Evolutionary conservation across 2,329 filamentous ascomycete species (phyloP), one percentile per base, ranked within the genome.

Genomic region (Clarireedia monteithiana): DNA sequence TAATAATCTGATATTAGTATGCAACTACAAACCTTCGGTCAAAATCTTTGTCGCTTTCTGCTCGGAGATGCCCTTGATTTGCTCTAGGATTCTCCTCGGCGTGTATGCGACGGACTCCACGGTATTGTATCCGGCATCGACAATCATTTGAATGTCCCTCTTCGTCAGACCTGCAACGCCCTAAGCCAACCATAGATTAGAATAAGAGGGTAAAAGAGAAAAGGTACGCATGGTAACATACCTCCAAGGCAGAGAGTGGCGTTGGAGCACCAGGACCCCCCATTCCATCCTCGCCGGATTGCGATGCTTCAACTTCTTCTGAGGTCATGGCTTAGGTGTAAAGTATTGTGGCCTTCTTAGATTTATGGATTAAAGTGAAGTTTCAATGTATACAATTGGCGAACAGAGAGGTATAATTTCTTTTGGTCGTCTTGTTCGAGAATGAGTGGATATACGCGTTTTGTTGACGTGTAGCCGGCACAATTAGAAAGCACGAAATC

Each of bases 11-110:
- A 46, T 15, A 40, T 60, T 50, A 10, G 7, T 1, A 45, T 51
- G 7, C 30, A 20, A 48, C 10, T n/a, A 42, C 54, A 12, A 48
- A 92, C 91, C 91, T 78, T 97, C 94, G 14, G 83, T 84, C 27
- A 99, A 77, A 42, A 99, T 85, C 69, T 97, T 97, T 36, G 83
- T 85, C 2, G 95, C 94, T 71, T 99, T 99, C 68, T 95, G 88
- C 73, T 97, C 92, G 1, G 94, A 99, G 36, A 99, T 96, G 56
- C 94, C 94, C 72, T 97, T 99, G 73, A 99, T 92, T 70, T 95
- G 90, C 71, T 99, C 92, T 17, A 99, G 75, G 56, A 86, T 77
- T 67, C 92, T 83, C 53, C 81, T 88, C 69, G 94, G 83, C 3
- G 83, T 97, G 70, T 99, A 99, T 50, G 94, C 94, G 59, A 99